These are phyloP conservation scores for Neonectria magnoliae DNA, from an alignment of 2,329 filamentous ascomycete species.

Conservation along the genomic window DNA sequence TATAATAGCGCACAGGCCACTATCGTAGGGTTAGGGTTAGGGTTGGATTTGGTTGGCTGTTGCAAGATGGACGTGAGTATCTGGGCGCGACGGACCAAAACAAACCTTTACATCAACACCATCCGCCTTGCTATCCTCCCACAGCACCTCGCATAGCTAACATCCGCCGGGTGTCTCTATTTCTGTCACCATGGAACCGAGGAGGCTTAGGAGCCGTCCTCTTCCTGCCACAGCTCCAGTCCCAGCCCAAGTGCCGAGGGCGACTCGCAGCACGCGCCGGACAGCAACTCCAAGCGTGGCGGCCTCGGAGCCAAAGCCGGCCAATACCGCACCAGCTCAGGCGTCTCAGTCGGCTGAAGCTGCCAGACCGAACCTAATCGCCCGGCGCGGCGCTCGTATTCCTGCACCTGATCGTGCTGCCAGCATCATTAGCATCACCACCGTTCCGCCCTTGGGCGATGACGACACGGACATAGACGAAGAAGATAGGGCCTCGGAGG, in stretches of 20 bases:
- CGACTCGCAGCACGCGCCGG: slow-evolving; percentile 32
- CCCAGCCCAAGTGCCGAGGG: slow-evolving; percentile 12
- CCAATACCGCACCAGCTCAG: slow-evolving; percentile 2
- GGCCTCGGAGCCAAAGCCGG: slow-evolving; percentile 1
- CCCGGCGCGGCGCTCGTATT: slow-evolving; percentile 40
- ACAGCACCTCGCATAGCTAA: neutral
- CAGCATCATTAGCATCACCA: slow-evolving; percentile 30
- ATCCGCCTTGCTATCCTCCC: neutral
- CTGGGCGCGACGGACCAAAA: slow-evolving; percentile 17
- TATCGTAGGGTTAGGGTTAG: slow-evolving; percentile 19
- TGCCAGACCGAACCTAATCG: slow-evolving; percentile 17
- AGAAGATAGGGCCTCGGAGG: slow-evolving; percentile 13
- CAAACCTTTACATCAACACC: slow-evolving; percentile 6
- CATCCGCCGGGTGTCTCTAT: neutral
- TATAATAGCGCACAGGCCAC: slow-evolving; percentile 14
- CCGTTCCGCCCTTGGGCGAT: slow-evolving; percentile 31
- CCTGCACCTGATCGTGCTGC: slow-evolving; percentile 5
- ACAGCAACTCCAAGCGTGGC: slow-evolving; percentile 5
- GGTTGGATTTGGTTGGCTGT: neutral
- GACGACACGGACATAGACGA: slow-evolving; percentile 38
- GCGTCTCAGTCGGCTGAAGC: slow-evolving; percentile 1
- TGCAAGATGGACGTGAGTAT: slow-evolving; percentile 7
- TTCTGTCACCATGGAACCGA: slow-evolving; percentile 32
- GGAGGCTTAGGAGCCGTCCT: slow-evolving; percentile 27
- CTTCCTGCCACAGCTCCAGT: slow-evolving; percentile 9